Percentiles rank a stretch among this genome's conserved stretches.
These are phyloP conservation scores for Trichoderma guizhouense DNA, from an alignment of 2,329 filamentous ascomycete genomes.

Conservation along the genomic window DNA sequence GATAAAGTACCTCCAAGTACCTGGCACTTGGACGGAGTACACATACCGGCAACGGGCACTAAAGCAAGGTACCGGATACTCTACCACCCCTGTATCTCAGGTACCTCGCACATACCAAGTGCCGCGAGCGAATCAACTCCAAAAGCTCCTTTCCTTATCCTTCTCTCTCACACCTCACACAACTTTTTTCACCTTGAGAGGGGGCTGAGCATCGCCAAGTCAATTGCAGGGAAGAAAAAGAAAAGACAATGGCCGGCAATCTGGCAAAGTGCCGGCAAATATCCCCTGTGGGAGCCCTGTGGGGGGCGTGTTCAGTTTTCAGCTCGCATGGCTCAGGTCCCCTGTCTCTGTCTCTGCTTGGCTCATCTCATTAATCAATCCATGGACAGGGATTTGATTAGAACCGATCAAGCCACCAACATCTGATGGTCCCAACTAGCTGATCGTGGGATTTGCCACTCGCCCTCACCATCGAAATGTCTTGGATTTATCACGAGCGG, in stretches of 20 bases:
- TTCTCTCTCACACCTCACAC: neutral
- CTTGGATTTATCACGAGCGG: slow-evolving; percentile 10
- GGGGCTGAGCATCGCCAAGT: neutral
- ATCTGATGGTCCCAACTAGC: slow-evolving; percentile 6
- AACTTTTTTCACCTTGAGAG: neutral
- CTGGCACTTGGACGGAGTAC: neutral
- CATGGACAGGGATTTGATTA: slow-evolving; percentile 4
- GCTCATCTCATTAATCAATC: slow-evolving; percentile 7
- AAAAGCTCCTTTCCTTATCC: neutral
- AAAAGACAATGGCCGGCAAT: slow-evolving; percentile 12
- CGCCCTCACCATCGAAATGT: slow-evolving; percentile 12
- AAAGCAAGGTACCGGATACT: neutral
- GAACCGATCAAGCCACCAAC: slow-evolving; percentile 13
- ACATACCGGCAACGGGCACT: neutral
- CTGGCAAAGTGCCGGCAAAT: slow-evolving; percentile 1
- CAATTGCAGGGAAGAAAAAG: slow-evolving; percentile 1
- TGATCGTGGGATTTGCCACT: slow-evolving; percentile 8
- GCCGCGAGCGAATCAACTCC: neutral
- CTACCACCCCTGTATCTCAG: neutral
- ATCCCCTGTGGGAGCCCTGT: neutral
- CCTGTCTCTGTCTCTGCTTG: slow-evolving; percentile 2
- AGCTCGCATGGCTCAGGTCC: slow-evolving; percentile 3
- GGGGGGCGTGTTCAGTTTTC: neutral
- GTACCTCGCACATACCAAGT: neutral
- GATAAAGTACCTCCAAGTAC: neutral